Evolutionary conservation across 345 rosid species (phyloP), one percentile per base, ranked within the genome.

Genomic region (Brassica incana): DNA sequence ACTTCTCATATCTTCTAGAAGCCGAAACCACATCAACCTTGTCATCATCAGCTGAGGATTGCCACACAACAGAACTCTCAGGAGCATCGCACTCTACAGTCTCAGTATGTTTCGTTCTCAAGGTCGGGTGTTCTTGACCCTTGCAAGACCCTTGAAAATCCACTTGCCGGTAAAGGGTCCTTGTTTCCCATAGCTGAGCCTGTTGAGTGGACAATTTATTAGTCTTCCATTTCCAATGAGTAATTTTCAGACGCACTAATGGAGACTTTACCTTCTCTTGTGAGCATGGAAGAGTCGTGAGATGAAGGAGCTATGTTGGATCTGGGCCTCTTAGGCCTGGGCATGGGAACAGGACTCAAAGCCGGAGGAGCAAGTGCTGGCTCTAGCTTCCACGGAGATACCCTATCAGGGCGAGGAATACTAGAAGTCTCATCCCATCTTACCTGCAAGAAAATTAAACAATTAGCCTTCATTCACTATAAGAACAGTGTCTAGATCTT

Each of bases 321-420:
- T 58, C 97, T 82, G 11, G 88, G 85, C 84, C 95, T 87, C 73
- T 91, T 93, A 6, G 87, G 82, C 80, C 91, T 84, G 15, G 91
- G 77, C 79, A 85, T 72, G 14, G 92, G 88, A 78, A 88, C 87
- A 27, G 89, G 88, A 83, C 81, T 88, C 48, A 90, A 76, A 14
- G 94, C 89, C 70, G 91, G 87, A 69, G 95, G 95, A 78, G 98
- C 86, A 78, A 90, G 45, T 35, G 93, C 90, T 81, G 97, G 95
- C 76, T 93, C 97, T 77, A 93, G 76, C 78, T 90, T 89, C 98
- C 97, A 91, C 3, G 95, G 95, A 32, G 98, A 93, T 65, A 93
- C 98, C 81, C 93, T 85, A 10, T 90, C 95, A n/a, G 95, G 98
- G 50, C 92, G 90, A 62, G 88, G 86, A 65, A 93, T 83, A 48